A percentile compares a stretch with the other conserved stretches of the same genome.
phyloP scores from a whole-genome alignment of 2,329 filamentous ascomycete genomes.

The Annulohypoxylon truncatum region DNA sequence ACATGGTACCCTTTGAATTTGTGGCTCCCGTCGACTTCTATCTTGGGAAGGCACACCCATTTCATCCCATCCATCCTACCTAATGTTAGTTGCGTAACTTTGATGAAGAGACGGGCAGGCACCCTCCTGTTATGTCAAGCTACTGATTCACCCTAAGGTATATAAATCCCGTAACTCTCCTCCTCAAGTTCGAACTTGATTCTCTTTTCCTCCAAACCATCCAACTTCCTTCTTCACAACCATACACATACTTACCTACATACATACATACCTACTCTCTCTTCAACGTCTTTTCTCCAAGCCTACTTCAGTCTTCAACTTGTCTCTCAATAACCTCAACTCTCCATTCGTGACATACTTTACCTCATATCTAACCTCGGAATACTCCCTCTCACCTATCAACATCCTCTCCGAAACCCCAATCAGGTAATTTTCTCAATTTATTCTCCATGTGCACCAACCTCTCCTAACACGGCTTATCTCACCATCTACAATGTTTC shows the following conservation, averaged over 20 bases:
- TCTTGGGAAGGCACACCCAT: neutral
- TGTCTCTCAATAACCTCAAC: too few relatives aligned
- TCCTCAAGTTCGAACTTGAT: neutral
- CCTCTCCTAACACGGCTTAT: too few relatives aligned
- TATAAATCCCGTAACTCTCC: neutral
- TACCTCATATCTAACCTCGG: too few relatives aligned
- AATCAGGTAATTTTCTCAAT: too few relatives aligned
- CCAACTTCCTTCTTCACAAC: neutral
- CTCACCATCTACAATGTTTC: too few relatives aligned
- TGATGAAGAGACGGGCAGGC: neutral
- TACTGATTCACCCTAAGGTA: neutral
- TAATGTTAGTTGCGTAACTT: neutral
- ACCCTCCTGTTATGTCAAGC: neutral
- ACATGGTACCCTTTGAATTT: neutral
- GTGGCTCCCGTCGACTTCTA: neutral
- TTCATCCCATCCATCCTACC: neutral
- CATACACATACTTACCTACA: neutral
- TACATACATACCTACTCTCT: neutral
- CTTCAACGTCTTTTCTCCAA: neutral
- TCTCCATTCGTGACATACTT: too few relatives aligned
- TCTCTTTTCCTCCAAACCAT: neutral
- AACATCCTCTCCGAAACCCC: too few relatives aligned
- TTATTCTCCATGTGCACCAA: too few relatives aligned
- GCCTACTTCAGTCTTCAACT: too few relatives aligned
- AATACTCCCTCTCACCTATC: too few relatives aligned